phyloP scores from a whole-genome alignment of 495 filamentous ascomycete genomes.

The Talaromyces stipitatus region DNA sequence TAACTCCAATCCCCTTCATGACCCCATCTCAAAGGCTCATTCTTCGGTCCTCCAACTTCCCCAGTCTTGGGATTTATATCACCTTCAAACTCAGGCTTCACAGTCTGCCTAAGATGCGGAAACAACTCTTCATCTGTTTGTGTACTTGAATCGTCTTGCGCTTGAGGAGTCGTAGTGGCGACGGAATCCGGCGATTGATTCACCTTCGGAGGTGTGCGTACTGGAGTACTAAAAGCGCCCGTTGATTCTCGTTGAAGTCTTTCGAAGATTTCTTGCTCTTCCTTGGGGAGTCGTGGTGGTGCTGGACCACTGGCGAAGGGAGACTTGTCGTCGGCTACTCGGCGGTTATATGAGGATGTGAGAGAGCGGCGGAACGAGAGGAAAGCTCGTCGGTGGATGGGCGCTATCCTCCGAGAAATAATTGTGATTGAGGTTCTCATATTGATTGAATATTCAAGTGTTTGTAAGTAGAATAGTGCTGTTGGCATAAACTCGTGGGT shows the following conservation, averaged over 20 bases:
- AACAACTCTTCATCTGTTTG: slow-evolving; percentile 53
- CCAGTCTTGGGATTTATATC: slow-evolving; percentile 90
- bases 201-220: slow-evolving; percentile 24
- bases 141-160: slow-evolving; percentile 23
- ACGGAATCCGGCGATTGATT: slow-evolving; percentile 36
- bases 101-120: slow-evolving; percentile 61
- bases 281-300: slow-evolving; percentile 75
- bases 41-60: slow-evolving; percentile 96
- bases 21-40: slow-evolving; percentile 90
- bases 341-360: slow-evolving; percentile 21
- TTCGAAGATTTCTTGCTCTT: slow-evolving; percentile 91
- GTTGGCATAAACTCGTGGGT: not conserved
- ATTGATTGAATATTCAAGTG: not conserved
- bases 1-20: slow-evolving; percentile 82
- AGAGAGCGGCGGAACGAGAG: slow-evolving; percentile 13
- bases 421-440: not conserved
- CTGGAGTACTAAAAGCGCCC: slow-evolving; percentile 68
- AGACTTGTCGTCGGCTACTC: slow-evolving; percentile 15
- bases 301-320: slow-evolving; percentile 48
- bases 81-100: slow-evolving; percentile 88
- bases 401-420: slow-evolving; percentile 11
- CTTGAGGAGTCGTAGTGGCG: not conserved
- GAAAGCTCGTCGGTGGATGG: slow-evolving; percentile 13
- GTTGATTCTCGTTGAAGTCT: slow-evolving; percentile 66
- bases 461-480: not conserved